Percentiles rank a stretch among this genome's conserved stretches.
Evolutionary conservation across 192 early-diverging fungal species (phyloP).

Genomic region (Rhizophagus clarus): DNA sequence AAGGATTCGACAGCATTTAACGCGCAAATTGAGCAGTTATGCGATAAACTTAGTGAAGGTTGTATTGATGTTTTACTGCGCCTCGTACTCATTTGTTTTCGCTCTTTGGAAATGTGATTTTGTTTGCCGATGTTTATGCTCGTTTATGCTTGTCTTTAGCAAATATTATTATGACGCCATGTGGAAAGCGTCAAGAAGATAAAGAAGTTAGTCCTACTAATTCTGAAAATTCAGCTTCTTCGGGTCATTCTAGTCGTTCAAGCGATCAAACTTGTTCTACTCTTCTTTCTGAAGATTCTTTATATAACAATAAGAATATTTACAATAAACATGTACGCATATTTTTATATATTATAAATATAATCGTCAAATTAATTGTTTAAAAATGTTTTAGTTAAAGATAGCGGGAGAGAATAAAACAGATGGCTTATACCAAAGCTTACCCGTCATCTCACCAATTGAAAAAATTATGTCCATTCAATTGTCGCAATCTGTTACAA

Average conservation of each 20-base stretch:
- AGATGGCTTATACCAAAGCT: neutral
- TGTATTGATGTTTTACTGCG: neutral
- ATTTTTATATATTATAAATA: too few species aligned
- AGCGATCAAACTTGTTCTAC: slow-evolving; percentile 15
- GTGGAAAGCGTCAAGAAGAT: neutral
- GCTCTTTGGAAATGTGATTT: neutral
- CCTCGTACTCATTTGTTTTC: neutral
- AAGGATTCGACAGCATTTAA: too few species aligned
- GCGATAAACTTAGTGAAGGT: too few species aligned
- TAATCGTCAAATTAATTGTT: neutral
- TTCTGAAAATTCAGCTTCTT: slow-evolving; percentile 12
- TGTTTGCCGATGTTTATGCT: neutral
- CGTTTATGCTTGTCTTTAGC: neutral
- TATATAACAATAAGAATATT: neutral
- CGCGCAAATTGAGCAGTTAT: too few species aligned
- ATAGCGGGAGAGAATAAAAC: neutral
- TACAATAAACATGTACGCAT: neutral
- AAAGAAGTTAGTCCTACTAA: slow-evolving; percentile 16
- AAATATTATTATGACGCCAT: neutral
- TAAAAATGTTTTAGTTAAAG: neutral
- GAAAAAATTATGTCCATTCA: neutral
- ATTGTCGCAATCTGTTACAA: neutral
- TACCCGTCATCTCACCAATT: neutral
- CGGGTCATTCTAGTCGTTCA: slow-evolving; percentile 8
- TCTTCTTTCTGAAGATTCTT: slow-evolving; percentile 4